Evolutionary conservation across 306 rosid genomes (phyloP).

Genomic region (Biancaea sappan): DNA sequence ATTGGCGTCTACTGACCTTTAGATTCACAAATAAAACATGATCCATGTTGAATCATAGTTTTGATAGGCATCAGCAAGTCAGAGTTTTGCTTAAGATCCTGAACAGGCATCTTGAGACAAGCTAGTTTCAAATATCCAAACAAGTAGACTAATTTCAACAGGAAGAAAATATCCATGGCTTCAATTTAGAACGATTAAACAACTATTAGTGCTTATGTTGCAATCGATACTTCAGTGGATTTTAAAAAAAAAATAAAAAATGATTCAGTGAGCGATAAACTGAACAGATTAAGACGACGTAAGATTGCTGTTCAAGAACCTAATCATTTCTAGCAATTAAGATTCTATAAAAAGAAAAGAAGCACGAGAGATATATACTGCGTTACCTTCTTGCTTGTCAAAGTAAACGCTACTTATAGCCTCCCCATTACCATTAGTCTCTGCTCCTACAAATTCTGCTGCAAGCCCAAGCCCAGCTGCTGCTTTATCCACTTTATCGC

Average conservation of each 20-base stretch:
- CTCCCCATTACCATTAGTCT: slow-evolving; percentile 41
- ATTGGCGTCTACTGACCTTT: slow-evolving; percentile 46
- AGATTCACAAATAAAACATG: slow-evolving; percentile 41
- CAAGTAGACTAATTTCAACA: slow-evolving; percentile 2
- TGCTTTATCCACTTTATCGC: neutral
- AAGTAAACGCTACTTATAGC: slow-evolving; percentile 43
- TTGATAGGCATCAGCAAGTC: slow-evolving; percentile 41
- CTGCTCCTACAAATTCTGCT: neutral
- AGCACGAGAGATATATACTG: neutral
- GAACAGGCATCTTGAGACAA: slow-evolving; percentile 29
- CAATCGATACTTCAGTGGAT: neutral
- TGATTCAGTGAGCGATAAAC: neutral
- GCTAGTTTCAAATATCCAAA: too few relatives aligned
- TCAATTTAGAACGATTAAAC: slow-evolving; percentile 4
- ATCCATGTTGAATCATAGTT: slow-evolving; percentile 41
- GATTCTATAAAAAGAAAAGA: neutral
- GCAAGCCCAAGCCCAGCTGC: neutral
- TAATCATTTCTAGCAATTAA: neutral
- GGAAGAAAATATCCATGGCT: neutral
- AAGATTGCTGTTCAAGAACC: neutral
- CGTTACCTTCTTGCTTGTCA: slow-evolving; percentile 46
- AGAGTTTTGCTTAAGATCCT: slow-evolving; percentile 32
- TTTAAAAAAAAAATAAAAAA: neutral
- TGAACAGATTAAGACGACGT: neutral
- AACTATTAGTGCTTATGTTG: neutral